Evolutionary conservation across 2,329 filamentous ascomycete genomes (phyloP).

Genomic region (Byssochlamys sp.): DNA sequence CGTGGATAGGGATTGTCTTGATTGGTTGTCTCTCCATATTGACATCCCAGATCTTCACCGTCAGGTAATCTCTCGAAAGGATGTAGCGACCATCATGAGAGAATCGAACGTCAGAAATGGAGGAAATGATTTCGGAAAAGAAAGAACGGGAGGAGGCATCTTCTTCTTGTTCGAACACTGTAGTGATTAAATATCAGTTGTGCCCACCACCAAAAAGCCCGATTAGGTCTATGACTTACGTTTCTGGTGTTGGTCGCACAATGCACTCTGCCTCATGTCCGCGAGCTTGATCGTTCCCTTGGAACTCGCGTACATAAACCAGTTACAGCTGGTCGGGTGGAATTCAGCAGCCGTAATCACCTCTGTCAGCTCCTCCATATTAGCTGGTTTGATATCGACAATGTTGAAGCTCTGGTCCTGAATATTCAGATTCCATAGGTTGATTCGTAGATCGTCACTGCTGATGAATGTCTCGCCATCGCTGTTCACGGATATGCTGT

Average conservation of each 20-base stretch:
- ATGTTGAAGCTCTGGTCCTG: slow-evolving; percentile 99
- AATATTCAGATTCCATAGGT: slow-evolving; percentile 98
- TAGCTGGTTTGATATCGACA: slow-evolving; percentile 97
- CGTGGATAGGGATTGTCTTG: slow-evolving; percentile 97
- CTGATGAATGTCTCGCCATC: slow-evolving; percentile 99
- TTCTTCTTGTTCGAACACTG: slow-evolving; percentile 98
- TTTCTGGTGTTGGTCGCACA: slow-evolving; percentile 93
- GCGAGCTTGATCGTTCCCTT: slow-evolving; percentile 98
- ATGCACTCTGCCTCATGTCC: slow-evolving; percentile 92
- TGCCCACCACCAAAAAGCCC: neutral
- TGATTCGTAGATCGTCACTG: slow-evolving; percentile 94
- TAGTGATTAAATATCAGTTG: slow-evolving; percentile 9
- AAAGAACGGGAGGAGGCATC: slow-evolving; percentile 94
- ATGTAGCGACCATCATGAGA: slow-evolving; percentile 95
- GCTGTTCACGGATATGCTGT: slow-evolving; percentile 99
- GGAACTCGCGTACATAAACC: slow-evolving; percentile 99
- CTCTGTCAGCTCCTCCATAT: slow-evolving; percentile 98
- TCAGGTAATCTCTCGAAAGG: slow-evolving; percentile 91
- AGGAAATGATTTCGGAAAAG: slow-evolving; percentile 99
- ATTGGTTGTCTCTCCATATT: slow-evolving; percentile 97
- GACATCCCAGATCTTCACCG: slow-evolving; percentile 99
- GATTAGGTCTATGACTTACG: slow-evolving; percentile 48
- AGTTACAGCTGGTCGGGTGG: slow-evolving; percentile 93
- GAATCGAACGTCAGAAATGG: slow-evolving; percentile 96
- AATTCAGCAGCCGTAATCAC: slow-evolving; percentile 98